Evolutionary conservation across 2,329 filamentous ascomycete genomes (phyloP), one percentile per base, ranked within the genome.

Genomic region (Monosporascus sp.): DNA sequence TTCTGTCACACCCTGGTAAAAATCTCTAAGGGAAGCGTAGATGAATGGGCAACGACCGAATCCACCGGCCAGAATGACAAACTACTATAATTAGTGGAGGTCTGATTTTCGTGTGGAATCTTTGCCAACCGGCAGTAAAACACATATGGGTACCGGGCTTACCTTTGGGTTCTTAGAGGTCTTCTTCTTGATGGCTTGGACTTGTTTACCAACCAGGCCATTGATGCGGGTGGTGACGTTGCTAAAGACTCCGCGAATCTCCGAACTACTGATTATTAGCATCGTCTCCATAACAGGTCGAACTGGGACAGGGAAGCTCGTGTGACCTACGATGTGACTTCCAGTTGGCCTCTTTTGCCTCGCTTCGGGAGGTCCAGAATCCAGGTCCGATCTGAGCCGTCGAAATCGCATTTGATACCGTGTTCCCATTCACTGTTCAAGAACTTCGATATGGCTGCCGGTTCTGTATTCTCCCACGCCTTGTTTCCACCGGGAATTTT

Each of bases 161-260:
- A 71, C 70, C 56, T 67, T 69, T 2, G 69, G 67, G 3, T 28
- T 0, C 0, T 52, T 40, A 0, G 35, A 37, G 2, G 60, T 55
- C 14, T 63, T 66, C 0, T 7, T 5, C 0, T 50, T 2, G 0
- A 72, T 60, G 0, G 60, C 55, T 0, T 51, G 5, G 0, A 64
- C 52, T 31, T 74, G 72, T 0, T 31, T 22, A 0, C 52, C 1
- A 0, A 74, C 56, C 0, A 74, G 51, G 0, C 20, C 14, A 2
- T 52, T 28, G 1, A 70, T 61, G 6, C 62, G 43, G 0, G 31
- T 1, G 0, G 64, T 22, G 1, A 68, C 51, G 0, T 65, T 68
- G 0, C 49, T 41, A 31, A 68, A 72, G 0, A 68, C 62, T 0
- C 51, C 41, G 0, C 53, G 7, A 0, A 73, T 41, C 0, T 72